Percentiles rank a stretch among this genome's conserved stretches.
phyloP scores from a whole-genome alignment of 768 basidiomycete genomes.

The Naganishia onofrii region DNA sequence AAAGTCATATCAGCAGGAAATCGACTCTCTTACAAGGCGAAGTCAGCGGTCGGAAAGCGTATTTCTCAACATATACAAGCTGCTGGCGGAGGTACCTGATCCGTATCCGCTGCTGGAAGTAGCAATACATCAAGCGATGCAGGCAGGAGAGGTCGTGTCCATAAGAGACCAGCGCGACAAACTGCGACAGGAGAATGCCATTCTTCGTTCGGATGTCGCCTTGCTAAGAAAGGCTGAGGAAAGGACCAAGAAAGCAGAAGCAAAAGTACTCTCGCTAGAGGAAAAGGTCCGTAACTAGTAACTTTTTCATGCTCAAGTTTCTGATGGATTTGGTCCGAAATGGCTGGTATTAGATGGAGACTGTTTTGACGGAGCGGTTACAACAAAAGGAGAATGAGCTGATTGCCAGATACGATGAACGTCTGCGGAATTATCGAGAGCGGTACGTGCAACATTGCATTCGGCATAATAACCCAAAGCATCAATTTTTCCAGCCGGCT shows the following conservation, averaged over 20 bases:
- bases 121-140: slow-evolving; percentile 92
- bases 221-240: slow-evolving; percentile 66
- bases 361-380: slow-evolving; percentile 82
- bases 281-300: slow-evolving; percentile 61
- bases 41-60: slow-evolving; percentile 90
- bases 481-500: neutral
- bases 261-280: slow-evolving; percentile 73
- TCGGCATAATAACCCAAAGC: neutral
- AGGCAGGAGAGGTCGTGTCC: slow-evolving; percentile 74
- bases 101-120: slow-evolving; percentile 94
- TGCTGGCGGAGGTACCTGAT: slow-evolving; percentile 93
- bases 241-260: slow-evolving; percentile 72
- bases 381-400: slow-evolving; percentile 92
- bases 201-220: slow-evolving; percentile 67
- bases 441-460: slow-evolving; percentile 59
- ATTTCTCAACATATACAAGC: slow-evolving; percentile 94
- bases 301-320: neutral
- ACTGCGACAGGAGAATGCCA: slow-evolving; percentile 75
- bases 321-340: neutral
- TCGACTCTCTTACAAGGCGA: slow-evolving; percentile 89
- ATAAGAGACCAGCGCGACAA: slow-evolving; percentile 71
- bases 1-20: slow-evolving; percentile 95
- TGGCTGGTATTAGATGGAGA: slow-evolving; percentile 71
- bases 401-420: slow-evolving; percentile 94
- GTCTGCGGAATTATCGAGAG: slow-evolving; percentile 91